Base-by-base conservation (phyloP, 108 stramenopile species). In the Fistulifera pelliculosa region DNA sequence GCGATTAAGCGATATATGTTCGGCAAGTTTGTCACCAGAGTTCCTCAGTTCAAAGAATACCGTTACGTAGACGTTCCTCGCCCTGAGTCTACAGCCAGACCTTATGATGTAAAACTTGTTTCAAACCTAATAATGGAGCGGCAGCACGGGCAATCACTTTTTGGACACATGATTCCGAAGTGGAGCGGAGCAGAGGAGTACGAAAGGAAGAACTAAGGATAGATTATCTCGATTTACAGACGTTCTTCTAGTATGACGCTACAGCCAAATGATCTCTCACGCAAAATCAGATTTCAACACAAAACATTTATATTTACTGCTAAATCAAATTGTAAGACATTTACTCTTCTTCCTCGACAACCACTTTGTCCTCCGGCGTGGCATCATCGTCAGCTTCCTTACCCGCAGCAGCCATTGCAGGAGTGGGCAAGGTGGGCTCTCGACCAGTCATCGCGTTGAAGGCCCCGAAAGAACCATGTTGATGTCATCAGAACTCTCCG, bases 1-100 rank as follows among this genome's bases (percentile, higher is more conserved):
- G 76, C 70, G 28, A 84, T 90, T 68, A 87, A 86, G 49, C 60
- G 68, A 31, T 75, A 76, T 42, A 72, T 84, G 78, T 90, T 90
- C 56, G 89, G 89, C 22, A 58, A 71, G 47, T 77, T 68, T 49
- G 53, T 81, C 15, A 56, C 66, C 39, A 54, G 77, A 40, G 74
- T 90, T 13, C 82, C 85, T 16, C 61, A 80, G 40, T 48, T 85
- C 26, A 84, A 85, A 51, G 52, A 65, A 43, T 83, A 87, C 49
- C 73, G 80, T 16, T 81, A 58, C 61, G 54, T 43, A 26, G 85
- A 87, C 47, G 54, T 64, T 44, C 89, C 89, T 0, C 64, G 84
- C 21, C 69, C 83, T 18, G 54, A 74, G 43, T 90, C 89, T 1
- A 66, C 45, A 22, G 83, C 89, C 2, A 68, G 42, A 18, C 79